Conservation (phyloP, 352 stramenopile genomes). For the Plasmopara halstedii region DNA sequence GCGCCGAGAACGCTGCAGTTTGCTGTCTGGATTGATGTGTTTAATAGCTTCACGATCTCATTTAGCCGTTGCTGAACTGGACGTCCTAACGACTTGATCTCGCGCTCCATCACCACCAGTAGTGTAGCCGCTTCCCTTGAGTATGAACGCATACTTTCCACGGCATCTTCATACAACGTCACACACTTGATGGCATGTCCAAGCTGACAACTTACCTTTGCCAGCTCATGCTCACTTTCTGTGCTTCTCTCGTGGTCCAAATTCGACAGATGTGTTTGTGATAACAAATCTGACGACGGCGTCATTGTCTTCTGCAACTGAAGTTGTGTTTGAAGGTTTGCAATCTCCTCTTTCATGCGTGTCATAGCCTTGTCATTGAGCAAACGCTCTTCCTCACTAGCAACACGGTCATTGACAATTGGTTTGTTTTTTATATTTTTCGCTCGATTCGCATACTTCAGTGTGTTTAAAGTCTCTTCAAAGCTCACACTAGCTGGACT, state of each 20-base stretch:
- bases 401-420: constrained; percentile 89
- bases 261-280: constrained; percentile 6
- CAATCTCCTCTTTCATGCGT: constrained; percentile 76
- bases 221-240: constrained; percentile 9
- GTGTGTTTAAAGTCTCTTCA: constrained; percentile 96
- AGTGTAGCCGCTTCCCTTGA: constrained; percentile 62
- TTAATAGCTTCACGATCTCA: constrained; percentile 73
- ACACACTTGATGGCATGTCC: constrained; percentile 33
- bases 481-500: constrained; percentile 76
- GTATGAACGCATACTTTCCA: constrained; percentile 48
- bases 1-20: constrained; percentile 31
- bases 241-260: constrained; percentile 3
- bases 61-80: constrained; percentile 74
- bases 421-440: constrained; percentile 99
- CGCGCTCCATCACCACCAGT: constrained; percentile 67
- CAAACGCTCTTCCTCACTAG: constrained; percentile 40
- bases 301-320: constrained; percentile 33
- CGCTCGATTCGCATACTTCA: constrained; percentile 97
- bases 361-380: constrained; percentile 47
- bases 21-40: constrained; percentile 52
- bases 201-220: constrained; percentile 21
- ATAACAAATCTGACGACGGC: constrained; percentile 10
- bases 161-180: constrained; percentile 30
- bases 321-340: constrained; percentile 57
- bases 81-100: constrained; percentile 62